Conservation (phyloP, 768 basidiomycete species). For the Russula abietina region DNA sequence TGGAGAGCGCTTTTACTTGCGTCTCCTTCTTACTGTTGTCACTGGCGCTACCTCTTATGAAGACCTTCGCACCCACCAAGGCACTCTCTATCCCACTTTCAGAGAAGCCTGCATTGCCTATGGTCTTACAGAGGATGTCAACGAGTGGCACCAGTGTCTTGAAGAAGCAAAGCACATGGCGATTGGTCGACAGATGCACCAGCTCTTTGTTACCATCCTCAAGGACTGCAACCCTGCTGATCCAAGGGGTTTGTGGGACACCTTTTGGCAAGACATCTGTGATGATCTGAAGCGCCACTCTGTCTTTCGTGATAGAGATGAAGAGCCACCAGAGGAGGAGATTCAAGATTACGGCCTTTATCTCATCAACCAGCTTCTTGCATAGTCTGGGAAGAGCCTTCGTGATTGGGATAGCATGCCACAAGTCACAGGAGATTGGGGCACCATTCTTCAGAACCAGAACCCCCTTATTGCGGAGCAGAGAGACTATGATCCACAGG, state of each 20-base stretch:
- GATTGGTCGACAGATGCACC: slow-evolving; percentile 33
- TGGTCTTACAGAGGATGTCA: slow-evolving; percentile 40
- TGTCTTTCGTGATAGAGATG: not conserved
- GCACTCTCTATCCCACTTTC: slow-evolving; percentile 30
- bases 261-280: slow-evolving; percentile 32
- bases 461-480: slow-evolving; percentile 36
- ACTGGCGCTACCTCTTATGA: too few species aligned
- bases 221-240: slow-evolving; percentile 28
- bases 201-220: slow-evolving; percentile 39
- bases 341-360: slow-evolving; percentile 40
- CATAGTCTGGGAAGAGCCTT: slow-evolving; percentile 27
- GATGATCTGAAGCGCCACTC: slow-evolving; percentile 34
- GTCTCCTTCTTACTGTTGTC: too few species aligned
- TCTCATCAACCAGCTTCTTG: slow-evolving; percentile 33
- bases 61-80: too few species aligned
- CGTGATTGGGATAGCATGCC: slow-evolving; percentile 33
- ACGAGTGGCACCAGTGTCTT: slow-evolving; percentile 31
- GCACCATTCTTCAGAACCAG: not conserved
- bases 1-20: too few species aligned
- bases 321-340: slow-evolving; percentile 30
- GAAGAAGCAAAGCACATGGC: slow-evolving; percentile 11
- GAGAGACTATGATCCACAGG: slow-evolving; percentile 27
- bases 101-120: slow-evolving; percentile 37
- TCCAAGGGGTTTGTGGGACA: slow-evolving; percentile 26
- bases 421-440: slow-evolving; percentile 29